Evolutionary conservation across 768 basidiomycete genomes (phyloP).

Genomic region (Serpula lacrymans): DNA sequence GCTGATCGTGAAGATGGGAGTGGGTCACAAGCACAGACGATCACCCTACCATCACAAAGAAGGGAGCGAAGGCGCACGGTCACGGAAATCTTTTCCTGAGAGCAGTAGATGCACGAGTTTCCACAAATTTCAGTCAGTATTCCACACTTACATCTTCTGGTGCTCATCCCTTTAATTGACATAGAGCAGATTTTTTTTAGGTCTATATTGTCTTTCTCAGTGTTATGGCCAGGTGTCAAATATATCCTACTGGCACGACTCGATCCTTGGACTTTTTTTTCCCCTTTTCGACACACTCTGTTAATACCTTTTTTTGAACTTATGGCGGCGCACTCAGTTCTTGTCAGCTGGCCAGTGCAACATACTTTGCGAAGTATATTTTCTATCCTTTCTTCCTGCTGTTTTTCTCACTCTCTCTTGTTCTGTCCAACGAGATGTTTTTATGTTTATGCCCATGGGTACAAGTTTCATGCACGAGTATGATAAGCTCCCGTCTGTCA

Average conservation of each 20-base stretch:
- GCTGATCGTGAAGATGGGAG: constrained; percentile 30
- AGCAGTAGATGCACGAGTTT: constrained; percentile 4
- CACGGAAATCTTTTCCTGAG: constrained; percentile 44
- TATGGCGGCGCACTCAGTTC: background rate
- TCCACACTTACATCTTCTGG: no score
- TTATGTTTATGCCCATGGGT: constrained; percentile 24
- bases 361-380: background rate
- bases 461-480: constrained; percentile 20
- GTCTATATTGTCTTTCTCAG: constrained; percentile 16
- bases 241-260: constrained; percentile 19
- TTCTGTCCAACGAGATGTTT: constrained; percentile 13
- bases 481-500: constrained; percentile 12
- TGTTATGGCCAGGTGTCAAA: constrained; percentile 14
- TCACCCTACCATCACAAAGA: constrained; percentile 27
- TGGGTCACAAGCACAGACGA: constrained; percentile 40
- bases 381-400: background rate
- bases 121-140: constrained; percentile 14
- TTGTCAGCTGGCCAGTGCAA: constrained; percentile 5
- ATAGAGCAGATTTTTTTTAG: constrained; percentile 7
- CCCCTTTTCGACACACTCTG: constrained; percentile 16
- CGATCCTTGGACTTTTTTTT: constrained; percentile 13
- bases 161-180: no score
- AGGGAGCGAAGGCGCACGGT: constrained; percentile 47
- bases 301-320: constrained; percentile 28
- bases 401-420: constrained; percentile 15